phyloP scores from a whole-genome alignment of 805 yeast genomes.

The Candida parachauliodes region DNA sequence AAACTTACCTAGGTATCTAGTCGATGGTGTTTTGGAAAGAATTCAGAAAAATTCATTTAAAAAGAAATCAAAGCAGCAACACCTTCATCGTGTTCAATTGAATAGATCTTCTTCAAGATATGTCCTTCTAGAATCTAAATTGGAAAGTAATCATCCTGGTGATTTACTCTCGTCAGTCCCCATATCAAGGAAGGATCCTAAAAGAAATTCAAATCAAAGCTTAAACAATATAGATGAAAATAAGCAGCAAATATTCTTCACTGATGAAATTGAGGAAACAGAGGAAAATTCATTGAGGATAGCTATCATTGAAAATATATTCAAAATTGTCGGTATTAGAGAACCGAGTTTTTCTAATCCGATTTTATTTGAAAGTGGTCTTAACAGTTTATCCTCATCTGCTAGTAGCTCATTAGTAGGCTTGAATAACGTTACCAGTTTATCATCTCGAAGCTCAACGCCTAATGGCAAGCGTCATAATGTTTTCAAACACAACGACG shows the following conservation, averaged over 20 bases:
- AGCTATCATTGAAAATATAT: conserved; percentile 69
- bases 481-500: conserved; percentile 4
- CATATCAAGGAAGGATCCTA: conserved; percentile 28
- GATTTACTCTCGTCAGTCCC: conserved; percentile 83
- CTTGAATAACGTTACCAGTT: conserved; percentile 10
- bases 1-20: conserved; percentile 59
- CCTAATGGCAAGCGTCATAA: conserved; percentile 3
- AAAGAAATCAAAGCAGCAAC: conserved; percentile 4
- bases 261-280: conserved; percentile 61
- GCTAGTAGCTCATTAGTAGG: conserved; percentile 25
- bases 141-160: conserved; percentile 68
- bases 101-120: conserved; percentile 29
- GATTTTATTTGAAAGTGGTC: background rate
- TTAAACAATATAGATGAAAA: background rate
- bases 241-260: conserved; percentile 25
- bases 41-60: background rate
- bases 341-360: conserved; percentile 17
- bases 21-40: conserved; percentile 51
- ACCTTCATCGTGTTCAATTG: conserved; percentile 8
- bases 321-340: conserved; percentile 61
- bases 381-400: conserved; percentile 15
- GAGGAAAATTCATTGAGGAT: conserved; percentile 62
- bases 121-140: conserved; percentile 49
- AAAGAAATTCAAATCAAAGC: background rate
- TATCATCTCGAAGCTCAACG: conserved; percentile 5